These are phyloP conservation scores for Thielaviopsis euricoi DNA, from an alignment of 2,329 filamentous ascomycete species.

Conservation along the genomic window DNA sequence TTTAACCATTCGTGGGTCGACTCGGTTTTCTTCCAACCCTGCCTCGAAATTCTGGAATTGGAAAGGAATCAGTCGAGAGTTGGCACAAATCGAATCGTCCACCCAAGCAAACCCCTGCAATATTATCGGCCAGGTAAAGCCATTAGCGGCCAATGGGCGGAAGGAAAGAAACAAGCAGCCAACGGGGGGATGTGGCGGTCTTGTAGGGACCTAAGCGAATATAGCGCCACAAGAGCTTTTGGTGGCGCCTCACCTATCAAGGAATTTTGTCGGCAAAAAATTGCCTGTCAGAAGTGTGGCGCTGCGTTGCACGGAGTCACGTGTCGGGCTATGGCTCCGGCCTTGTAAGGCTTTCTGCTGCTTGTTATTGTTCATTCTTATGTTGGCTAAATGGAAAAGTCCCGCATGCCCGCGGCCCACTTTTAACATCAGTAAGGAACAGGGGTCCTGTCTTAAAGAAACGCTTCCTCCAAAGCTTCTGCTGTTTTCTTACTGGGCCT, in stretches of 20 bases:
- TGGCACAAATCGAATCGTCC: neutral
- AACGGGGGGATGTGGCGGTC: no score
- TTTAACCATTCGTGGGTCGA: neutral
- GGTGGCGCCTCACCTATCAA: neutral
- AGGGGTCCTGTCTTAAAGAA: neutral
- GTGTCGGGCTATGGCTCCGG: neutral
- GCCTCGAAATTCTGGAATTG: neutral
- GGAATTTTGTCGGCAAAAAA: neutral
- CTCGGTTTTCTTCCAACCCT: constrained; percentile 1
- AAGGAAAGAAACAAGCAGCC: neutral
- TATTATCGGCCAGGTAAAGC: no score
- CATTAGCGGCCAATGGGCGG: neutral
- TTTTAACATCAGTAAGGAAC: neutral
- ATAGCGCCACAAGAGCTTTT: neutral
- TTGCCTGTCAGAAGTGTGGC: neutral
- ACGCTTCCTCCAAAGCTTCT: neutral
- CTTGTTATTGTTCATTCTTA: neutral
- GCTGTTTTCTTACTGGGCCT: neutral
- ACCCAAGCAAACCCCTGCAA: neutral
- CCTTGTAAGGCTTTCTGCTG: neutral
- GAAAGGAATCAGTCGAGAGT: neutral
- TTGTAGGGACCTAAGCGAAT: neutral
- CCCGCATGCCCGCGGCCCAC: neutral
- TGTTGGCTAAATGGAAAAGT: neutral
- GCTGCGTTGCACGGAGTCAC: neutral